Base-by-base conservation (phyloP, 176 grass and related monocot genomes). In the Phoenix roebelenii region DNA sequence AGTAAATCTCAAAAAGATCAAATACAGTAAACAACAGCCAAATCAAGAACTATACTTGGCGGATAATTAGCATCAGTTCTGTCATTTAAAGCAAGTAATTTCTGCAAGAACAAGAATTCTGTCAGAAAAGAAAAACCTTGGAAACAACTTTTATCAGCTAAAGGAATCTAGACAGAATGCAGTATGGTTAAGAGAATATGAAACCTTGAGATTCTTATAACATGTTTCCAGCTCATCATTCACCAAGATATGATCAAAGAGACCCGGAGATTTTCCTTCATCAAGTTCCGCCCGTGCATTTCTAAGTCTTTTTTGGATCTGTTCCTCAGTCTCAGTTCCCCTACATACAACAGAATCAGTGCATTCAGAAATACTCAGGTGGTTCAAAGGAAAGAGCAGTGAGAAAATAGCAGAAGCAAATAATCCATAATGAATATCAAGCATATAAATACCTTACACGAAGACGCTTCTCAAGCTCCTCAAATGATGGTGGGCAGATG, bases 401-500 rank as follows among this genome's bases (percentile, higher is more conserved):
- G 0, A 30, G 28, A 5, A 30, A 30, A 30, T 5, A 30, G 28
- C 5, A 30, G 5, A 30, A 30, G 28, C 4, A 30, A 30, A 30
- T 30, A 6, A 30, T 30, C 28, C 28, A 30, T 30, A 30, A 30
- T 6, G 5, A 30, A 30, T 22, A 55, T 25, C 15, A 15, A 55
- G 32, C 73, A 69, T 72, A 60, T 76, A 65, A 77, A 71, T 92
- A 98, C 93, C 93, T 79, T 86, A 76, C 87, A 50, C 84, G 79
- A 65, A 98, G 84, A 44, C 93, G 87, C 79, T 92, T 80, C 87
- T 98, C 93, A 72, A 97, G 84, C 68, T 88, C 87, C 75, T 92
- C 81, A 50, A 91, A 92, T 0, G 84, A 88, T 55, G 93, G 93
- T 75, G 93, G 93, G 61, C 84, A 79, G 61, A 91, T 76, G 79